Conservation (phyloP, 768 basidiomycete species). For the Kwoniella sp. region DNA sequence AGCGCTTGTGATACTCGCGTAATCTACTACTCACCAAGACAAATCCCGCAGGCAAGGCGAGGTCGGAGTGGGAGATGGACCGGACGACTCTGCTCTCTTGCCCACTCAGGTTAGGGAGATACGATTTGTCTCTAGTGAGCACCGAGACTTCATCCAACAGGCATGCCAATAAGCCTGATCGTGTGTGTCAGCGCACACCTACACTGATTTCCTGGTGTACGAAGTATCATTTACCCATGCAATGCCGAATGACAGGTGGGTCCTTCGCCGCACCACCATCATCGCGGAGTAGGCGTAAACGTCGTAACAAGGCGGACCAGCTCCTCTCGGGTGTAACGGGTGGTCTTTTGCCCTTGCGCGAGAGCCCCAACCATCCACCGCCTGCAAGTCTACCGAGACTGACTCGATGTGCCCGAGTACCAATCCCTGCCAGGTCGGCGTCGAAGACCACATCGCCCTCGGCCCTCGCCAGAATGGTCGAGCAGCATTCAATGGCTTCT, state of each 20-base stretch:
- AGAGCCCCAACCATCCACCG: background rate
- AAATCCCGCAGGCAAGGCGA: background rate
- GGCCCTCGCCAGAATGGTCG: background rate
- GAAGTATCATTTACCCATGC: background rate
- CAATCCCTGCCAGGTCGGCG: background rate
- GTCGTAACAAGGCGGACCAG: constrained; percentile 2
- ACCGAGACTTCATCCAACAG: background rate
- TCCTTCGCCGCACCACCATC: background rate
- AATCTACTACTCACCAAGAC: background rate
- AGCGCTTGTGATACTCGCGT: background rate
- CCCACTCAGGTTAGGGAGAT: constrained; percentile 1
- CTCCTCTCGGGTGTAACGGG: background rate
- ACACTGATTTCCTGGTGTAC: background rate
- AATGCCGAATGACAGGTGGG: background rate
- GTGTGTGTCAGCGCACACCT: background rate
- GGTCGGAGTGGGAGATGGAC: background rate
- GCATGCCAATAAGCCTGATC: background rate
- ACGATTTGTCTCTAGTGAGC: background rate
- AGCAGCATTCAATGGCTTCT: background rate
- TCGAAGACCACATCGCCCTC: background rate
- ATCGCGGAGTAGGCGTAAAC: background rate
- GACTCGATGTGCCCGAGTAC: background rate
- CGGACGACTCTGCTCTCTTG: background rate
- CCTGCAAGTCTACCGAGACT: background rate
- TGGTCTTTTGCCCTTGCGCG: background rate